A percentile compares a stretch with the other conserved stretches of the same genome.
Conservation (phyloP, 331 rosid species). For the Dryas integrifolia region DNA sequence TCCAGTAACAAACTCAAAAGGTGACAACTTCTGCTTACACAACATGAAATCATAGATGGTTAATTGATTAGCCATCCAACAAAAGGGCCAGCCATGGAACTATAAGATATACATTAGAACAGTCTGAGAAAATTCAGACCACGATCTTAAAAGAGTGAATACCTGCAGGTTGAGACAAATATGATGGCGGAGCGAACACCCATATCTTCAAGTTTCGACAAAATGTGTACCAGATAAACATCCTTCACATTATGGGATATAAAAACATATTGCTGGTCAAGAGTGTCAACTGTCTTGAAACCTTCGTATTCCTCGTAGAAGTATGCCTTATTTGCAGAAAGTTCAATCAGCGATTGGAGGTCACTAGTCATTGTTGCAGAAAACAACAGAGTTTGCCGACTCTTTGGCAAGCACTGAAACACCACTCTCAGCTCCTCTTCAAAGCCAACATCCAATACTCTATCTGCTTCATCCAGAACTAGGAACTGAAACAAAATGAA, state of each 20-base stretch:
- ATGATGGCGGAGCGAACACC: constrained; percentile 75
- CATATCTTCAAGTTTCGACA: constrained; percentile 74
- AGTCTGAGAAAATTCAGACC: constrained; percentile 8
- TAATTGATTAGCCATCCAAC: background rate
- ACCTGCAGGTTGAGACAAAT: constrained; percentile 80
- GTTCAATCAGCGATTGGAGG: constrained; percentile 57
- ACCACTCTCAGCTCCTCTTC: constrained; percentile 75
- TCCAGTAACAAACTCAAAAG: constrained; percentile 68
- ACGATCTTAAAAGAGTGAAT: constrained; percentile 26
- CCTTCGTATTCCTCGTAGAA: constrained; percentile 83
- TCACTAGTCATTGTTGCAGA: constrained; percentile 78
- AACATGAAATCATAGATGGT: background rate
- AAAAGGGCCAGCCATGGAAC: background rate
- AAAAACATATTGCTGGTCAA: constrained; percentile 62
- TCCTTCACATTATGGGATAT: constrained; percentile 71
- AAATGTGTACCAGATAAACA: constrained; percentile 63
- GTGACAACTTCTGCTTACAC: constrained; percentile 72
- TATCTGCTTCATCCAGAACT: constrained; percentile 94
- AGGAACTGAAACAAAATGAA: constrained; percentile 51
- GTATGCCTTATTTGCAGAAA: constrained; percentile 69
- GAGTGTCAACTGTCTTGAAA: constrained; percentile 75
- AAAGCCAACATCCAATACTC: constrained; percentile 76
- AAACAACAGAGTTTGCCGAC: constrained; percentile 74
- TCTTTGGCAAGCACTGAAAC: constrained; percentile 74
- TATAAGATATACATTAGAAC: constrained; percentile 7